A percentile compares a stretch with the other conserved stretches of the same genome.
These are phyloP conservation scores for Cordyceps militaris DNA, from an alignment of 2,329 filamentous ascomycete genomes.

Conservation along the genomic window DNA sequence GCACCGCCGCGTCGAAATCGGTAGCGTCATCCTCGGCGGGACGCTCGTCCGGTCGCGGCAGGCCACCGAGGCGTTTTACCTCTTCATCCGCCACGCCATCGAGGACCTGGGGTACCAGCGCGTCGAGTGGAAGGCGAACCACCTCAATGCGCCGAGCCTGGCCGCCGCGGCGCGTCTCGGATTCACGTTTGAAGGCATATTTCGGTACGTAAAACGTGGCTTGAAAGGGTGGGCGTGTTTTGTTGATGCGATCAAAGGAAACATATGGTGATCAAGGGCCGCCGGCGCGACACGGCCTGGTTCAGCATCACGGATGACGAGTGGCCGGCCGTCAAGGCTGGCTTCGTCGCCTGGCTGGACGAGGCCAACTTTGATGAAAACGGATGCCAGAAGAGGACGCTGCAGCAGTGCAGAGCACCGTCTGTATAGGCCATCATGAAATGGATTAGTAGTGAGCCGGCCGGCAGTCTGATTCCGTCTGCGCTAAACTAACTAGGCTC, in stretches of 20 bases:
- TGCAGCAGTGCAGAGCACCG: conserved; percentile 30
- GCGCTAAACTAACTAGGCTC: no score
- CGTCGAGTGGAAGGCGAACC: conserved; percentile 59
- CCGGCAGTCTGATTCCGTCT: neutral
- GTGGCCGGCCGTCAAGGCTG: conserved; percentile 42
- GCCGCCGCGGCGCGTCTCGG: conserved; percentile 51
- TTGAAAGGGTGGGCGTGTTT: neutral
- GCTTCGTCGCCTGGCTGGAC: conserved; percentile 48
- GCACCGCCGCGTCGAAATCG: conserved; percentile 50
- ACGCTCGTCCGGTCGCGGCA: conserved; percentile 44
- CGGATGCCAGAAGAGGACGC: conserved; percentile 41
- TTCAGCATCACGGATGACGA: conserved; percentile 52
- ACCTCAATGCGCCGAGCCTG: conserved; percentile 46
- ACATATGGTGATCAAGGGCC: conserved; percentile 53
- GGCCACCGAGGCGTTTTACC: conserved; percentile 51
- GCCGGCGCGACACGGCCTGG: conserved; percentile 53
- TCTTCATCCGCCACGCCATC: conserved; percentile 48
- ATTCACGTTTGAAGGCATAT: conserved; percentile 52
- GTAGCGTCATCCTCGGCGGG: conserved; percentile 44
- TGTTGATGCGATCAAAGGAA: conserved; percentile 28
- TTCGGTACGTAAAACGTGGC: conserved; percentile 31
- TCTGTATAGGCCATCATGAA: neutral
- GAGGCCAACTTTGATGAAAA: conserved; percentile 47
- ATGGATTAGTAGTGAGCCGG: neutral
- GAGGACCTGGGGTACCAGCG: conserved; percentile 46